Conservation (phyloP, 345 rosid genomes). For the Salix viminalis region DNA sequence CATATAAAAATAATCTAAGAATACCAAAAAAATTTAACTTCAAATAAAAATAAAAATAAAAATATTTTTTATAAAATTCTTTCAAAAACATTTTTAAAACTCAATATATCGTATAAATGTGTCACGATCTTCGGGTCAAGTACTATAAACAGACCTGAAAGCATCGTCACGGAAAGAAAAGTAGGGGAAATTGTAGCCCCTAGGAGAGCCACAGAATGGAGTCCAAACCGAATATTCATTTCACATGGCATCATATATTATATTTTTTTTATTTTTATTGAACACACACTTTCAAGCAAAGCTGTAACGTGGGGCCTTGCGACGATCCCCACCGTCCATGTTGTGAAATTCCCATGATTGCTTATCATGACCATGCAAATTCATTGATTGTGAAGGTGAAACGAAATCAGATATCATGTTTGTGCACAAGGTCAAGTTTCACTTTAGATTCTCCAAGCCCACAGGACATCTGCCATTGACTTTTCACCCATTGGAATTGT, state of each 20-base stretch:
- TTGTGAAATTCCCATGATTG: slow-evolving; percentile 10
- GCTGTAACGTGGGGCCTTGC: slow-evolving; percentile 28
- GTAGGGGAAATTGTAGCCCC: not conserved
- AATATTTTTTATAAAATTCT: too few species aligned
- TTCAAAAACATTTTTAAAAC: too few species aligned
- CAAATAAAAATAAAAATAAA: too few species aligned
- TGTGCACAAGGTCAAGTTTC: not conserved
- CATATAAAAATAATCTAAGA: too few species aligned
- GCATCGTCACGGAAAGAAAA: slow-evolving; percentile 1
- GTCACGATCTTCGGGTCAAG: slow-evolving; percentile 27
- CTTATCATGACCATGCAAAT: slow-evolving; percentile 35
- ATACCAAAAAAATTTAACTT: too few species aligned
- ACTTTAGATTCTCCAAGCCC: not conserved
- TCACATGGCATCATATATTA: not conserved
- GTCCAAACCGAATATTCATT: slow-evolving; percentile 17
- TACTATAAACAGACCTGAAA: slow-evolving; percentile 17
- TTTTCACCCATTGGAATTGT: not conserved
- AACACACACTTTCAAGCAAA: slow-evolving; percentile 27
- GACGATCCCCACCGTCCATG: slow-evolving; percentile 21
- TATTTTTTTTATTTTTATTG: not conserved
- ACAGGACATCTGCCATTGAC: not conserved
- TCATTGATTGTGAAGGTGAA: not conserved
- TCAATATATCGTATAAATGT: too few species aligned
- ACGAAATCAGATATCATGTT: not conserved
- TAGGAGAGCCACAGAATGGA: slow-evolving; percentile 1